phyloP scores from a whole-genome alignment of 345 rosid genomes.

The Physaria fendleri region DNA sequence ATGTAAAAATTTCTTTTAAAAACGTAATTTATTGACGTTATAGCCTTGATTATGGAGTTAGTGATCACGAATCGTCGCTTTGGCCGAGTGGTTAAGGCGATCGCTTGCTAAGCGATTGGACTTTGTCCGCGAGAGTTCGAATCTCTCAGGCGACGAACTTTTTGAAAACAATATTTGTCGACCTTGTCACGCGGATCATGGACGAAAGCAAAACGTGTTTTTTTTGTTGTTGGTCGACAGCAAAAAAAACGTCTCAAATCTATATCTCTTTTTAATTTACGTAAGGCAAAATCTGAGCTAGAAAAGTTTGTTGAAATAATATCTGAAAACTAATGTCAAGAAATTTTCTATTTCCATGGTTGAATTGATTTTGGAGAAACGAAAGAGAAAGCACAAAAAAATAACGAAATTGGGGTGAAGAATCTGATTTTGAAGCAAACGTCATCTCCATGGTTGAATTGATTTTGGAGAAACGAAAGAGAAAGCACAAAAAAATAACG shows the following conservation, averaged over 20 bases:
- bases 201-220: too few species aligned
- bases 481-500: neutral
- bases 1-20: too few species aligned
- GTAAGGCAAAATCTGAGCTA: neutral
- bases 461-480: too few species aligned
- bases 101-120: slow-evolving; percentile 69
- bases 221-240: too few species aligned
- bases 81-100: slow-evolving; percentile 65
- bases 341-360: neutral
- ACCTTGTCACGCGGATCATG: too few species aligned
- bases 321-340: neutral
- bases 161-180: too few species aligned
- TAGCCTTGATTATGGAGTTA: too few species aligned
- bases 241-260: too few species aligned
- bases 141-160: slow-evolving; percentile 60
- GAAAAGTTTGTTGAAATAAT: neutral
- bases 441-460: neutral
- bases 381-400: neutral
- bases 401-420: neutral
- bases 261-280: neutral
- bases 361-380: too few species aligned
- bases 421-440: neutral
- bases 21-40: too few species aligned
- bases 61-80: too few species aligned
- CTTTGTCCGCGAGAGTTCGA: too few species aligned